These are phyloP conservation scores for Globisporangium apiculatum DNA, from an alignment of 352 stramenopile genomes.

Conservation along the genomic window DNA sequence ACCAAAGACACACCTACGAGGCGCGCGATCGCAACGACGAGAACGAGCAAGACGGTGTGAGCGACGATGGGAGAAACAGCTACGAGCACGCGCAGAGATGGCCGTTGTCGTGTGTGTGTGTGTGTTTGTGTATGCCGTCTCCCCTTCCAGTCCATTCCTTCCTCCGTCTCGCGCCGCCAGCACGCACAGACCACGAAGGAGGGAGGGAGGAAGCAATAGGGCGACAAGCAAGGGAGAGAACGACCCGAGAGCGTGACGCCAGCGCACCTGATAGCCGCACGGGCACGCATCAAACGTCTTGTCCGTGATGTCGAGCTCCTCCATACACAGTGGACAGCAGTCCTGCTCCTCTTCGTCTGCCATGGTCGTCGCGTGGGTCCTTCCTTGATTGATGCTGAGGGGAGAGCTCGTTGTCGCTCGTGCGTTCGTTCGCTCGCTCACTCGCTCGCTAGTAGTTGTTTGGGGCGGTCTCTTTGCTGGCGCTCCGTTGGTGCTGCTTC, in stretches of 20 bases:
- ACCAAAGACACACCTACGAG: conserved; percentile 97
- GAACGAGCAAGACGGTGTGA: background rate
- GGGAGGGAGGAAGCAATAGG: background rate
- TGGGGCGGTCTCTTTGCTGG: too few species aligned
- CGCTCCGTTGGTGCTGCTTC: too few species aligned
- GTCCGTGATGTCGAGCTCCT: conserved; percentile 98
- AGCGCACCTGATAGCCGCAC: conserved; percentile 93
- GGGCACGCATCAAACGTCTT: conserved; percentile 98
- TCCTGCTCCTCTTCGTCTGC: conserved; percentile 78
- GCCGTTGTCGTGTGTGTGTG: background rate
- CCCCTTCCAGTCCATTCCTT: too few species aligned
- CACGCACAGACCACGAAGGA: background rate
- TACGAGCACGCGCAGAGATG: too few species aligned
- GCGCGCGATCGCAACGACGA: background rate
- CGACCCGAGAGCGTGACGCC: background rate
- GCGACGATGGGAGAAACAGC: background rate
- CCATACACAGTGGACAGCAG: conserved; percentile 97
- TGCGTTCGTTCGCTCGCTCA: background rate
- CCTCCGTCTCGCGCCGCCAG: too few species aligned
- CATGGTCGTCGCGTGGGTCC: conserved; percentile 19
- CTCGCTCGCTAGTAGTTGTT: too few species aligned
- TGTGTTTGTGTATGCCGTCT: background rate
- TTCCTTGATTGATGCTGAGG: background rate
- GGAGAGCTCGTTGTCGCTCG: background rate
- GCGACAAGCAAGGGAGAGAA: background rate